A percentile compares a stretch with the other conserved stretches of the same genome.
phyloP scores from a whole-genome alignment of 192 early-diverging fungal genomes.

The Mortierella alpina region DNA sequence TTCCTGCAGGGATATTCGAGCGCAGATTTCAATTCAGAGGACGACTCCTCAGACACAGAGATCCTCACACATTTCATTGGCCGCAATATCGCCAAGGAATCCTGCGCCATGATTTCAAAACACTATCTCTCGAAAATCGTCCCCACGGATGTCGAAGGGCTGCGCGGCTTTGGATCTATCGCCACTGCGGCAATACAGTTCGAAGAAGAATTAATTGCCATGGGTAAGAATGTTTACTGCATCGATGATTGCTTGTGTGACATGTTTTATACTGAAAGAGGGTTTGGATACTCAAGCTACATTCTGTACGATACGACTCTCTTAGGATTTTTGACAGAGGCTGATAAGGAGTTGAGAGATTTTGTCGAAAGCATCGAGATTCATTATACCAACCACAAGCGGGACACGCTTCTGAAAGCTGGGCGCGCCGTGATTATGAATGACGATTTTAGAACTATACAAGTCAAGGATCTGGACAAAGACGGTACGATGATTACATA shows the following conservation, averaged over 20 bases:
- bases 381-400: constrained; percentile 59
- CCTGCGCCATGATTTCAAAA: constrained; percentile 35
- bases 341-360: constrained; percentile 27
- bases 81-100: constrained; percentile 32
- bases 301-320: not conserved
- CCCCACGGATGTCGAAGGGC: constrained; percentile 33
- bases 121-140: constrained; percentile 38
- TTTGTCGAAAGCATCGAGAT: constrained; percentile 63
- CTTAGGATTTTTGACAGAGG: constrained; percentile 40
- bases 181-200: constrained; percentile 28
- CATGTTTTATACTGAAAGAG: not conserved
- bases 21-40: constrained; percentile 26
- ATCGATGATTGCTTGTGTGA: not conserved
- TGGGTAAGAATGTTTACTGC: constrained; percentile 26
- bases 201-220: constrained; percentile 51
- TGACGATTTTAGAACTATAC: constrained; percentile 51
- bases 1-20: constrained; percentile 25
- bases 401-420: constrained; percentile 54
- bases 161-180: constrained; percentile 38
- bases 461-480: constrained; percentile 24
- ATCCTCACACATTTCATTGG: constrained; percentile 36
- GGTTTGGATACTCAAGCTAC: not conserved
- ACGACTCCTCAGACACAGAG: constrained; percentile 26
- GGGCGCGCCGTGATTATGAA: constrained; percentile 62
- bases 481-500: constrained; percentile 11